Conservation (phyloP, 2,329 filamentous ascomycete genomes). For the Orbilia ellipsospora region DNA sequence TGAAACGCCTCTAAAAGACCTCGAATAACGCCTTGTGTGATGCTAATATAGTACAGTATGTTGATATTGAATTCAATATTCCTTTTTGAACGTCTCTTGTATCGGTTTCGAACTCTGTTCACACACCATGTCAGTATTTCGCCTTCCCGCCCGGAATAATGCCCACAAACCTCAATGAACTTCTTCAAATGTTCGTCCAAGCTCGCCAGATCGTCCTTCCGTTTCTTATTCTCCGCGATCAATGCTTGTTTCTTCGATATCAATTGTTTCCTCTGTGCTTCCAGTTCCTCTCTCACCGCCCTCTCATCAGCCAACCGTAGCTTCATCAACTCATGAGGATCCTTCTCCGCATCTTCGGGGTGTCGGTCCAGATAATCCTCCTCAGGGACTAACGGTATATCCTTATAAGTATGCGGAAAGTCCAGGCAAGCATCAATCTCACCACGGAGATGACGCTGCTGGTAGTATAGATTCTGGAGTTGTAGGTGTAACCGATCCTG, state of each 20-base stretch:
- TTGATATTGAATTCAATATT: constrained; percentile 56
- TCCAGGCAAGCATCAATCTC: constrained; percentile 82
- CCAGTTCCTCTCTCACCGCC: constrained; percentile 82
- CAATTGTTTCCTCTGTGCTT: constrained; percentile 69
- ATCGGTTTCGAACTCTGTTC: constrained; percentile 86
- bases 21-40: constrained; percentile 32
- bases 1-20: constrained; percentile 25
- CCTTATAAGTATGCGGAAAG: constrained; percentile 78
- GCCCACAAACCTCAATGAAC: constrained; percentile 68
- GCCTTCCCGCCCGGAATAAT: not conserved
- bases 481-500: constrained; percentile 92
- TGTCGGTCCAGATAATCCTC: constrained; percentile 82
- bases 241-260: constrained; percentile 74
- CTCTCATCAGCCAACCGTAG: constrained; percentile 92
- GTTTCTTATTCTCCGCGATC: constrained; percentile 84
- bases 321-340: constrained; percentile 85
- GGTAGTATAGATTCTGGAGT: constrained; percentile 95
- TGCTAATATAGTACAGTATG: constrained; percentile 38
- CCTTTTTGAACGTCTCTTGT: constrained; percentile 84
- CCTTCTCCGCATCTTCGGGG: constrained; percentile 77
- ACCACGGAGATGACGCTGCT: constrained; percentile 87
- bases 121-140: constrained; percentile 8
- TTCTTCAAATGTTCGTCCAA: constrained; percentile 92
- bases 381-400: constrained; percentile 83
- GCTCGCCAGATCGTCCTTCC: constrained; percentile 91